Percentiles rank a stretch among this genome's conserved stretches.
These are phyloP conservation scores for Echria macrotheca DNA, from an alignment of 495 filamentous ascomycete genomes.

Conservation along the genomic window DNA sequence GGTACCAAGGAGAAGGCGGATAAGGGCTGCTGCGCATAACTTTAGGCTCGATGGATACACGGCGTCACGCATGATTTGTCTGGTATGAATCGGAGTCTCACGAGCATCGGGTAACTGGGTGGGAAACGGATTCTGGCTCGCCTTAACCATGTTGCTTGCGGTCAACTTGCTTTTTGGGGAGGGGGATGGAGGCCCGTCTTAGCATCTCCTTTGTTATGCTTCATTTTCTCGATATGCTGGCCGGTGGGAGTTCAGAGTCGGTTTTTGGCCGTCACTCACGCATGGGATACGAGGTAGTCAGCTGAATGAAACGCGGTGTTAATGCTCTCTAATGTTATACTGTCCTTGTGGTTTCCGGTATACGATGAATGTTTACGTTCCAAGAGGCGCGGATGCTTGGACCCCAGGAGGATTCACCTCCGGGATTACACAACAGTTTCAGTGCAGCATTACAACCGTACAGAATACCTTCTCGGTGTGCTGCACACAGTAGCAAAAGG, in stretches of 20 bases:
- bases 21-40: constrained; percentile 70
- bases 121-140: constrained; percentile 32
- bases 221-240: constrained; percentile 21
- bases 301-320: constrained; percentile 24
- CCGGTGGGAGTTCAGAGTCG: constrained; percentile 21
- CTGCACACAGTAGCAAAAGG: too few species aligned
- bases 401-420: constrained; percentile 9
- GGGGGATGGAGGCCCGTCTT: constrained; percentile 15
- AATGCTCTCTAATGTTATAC: too few species aligned
- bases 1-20: constrained; percentile 59
- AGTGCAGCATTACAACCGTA: too few species aligned
- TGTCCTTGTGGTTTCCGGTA: too few species aligned
- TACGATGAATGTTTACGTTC: too few species aligned
- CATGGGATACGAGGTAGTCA: constrained; percentile 29
- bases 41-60: constrained; percentile 36
- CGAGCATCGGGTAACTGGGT: constrained; percentile 26
- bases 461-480: too few species aligned
- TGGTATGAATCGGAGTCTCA: constrained; percentile 30
- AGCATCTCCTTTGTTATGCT: constrained; percentile 29
- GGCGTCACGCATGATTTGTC: constrained; percentile 40
- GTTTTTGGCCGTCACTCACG: constrained; percentile 18
- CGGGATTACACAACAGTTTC: too few species aligned
- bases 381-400: constrained; percentile 6
- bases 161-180: constrained; percentile 16
- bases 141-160: constrained; percentile 30